A percentile compares a stretch with the other conserved stretches of the same genome.
These are phyloP conservation scores for Capsella rubella DNA, from an alignment of 441 rosid genomes.

Conservation along the genomic window DNA sequence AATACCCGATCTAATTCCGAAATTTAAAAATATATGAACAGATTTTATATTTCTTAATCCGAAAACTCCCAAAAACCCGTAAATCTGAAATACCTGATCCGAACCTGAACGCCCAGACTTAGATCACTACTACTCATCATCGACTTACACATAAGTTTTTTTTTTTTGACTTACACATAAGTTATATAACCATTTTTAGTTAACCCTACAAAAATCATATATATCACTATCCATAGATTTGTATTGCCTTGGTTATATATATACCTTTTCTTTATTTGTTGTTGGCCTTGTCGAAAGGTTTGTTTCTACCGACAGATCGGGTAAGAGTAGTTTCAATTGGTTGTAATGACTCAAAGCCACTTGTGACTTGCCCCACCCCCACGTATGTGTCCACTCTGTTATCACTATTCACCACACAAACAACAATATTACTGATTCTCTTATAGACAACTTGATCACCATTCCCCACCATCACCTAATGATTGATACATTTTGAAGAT, in stretches of 20 bases:
- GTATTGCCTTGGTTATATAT: neutral
- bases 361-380: conserved; percentile 15
- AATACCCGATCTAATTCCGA: no score
- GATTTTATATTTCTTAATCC: no score
- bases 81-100: no score
- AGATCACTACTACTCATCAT: no score
- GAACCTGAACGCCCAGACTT: no score
- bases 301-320: neutral
- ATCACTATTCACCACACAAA: conserved; percentile 3
- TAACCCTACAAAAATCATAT: neutral
- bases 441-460: conserved; percentile 22
- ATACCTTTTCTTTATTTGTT: neutral
- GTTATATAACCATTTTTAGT: no score
- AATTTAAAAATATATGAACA: no score
- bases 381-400: neutral
- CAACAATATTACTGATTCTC: conserved; percentile 1
- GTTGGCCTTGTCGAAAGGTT: neutral
- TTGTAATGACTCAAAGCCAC: conserved; percentile 2
- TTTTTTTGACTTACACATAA: no score
- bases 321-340: neutral
- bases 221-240: neutral
- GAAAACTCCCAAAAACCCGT: no score
- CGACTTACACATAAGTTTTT: no score
- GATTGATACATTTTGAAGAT: neutral
- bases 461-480: conserved; percentile 7